Conservation (phyloP, 495 filamentous ascomycete genomes). For the Annulohypoxylon maeteangense region DNA sequence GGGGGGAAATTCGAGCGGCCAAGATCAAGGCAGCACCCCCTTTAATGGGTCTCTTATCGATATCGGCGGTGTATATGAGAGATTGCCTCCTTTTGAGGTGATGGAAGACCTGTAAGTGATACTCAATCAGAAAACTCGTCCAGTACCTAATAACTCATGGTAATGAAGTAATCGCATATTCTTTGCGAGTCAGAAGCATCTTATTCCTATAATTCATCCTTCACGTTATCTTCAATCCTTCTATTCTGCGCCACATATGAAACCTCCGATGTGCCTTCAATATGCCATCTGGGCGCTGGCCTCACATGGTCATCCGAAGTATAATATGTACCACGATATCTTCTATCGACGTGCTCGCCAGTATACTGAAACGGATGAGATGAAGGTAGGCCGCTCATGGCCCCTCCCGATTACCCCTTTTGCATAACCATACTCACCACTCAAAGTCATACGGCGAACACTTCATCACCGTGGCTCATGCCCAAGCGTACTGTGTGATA, state of each 20-base stretch:
- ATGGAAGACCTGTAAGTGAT: constrained; percentile 61
- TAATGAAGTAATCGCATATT: constrained; percentile 52
- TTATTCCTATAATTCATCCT: constrained; percentile 56
- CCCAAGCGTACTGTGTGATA: constrained; percentile 59
- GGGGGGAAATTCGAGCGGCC: constrained; percentile 12
- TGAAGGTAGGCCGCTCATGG: constrained; percentile 49
- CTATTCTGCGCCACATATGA: constrained; percentile 56
- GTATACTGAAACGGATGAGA: constrained; percentile 60
- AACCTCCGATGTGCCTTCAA: constrained; percentile 61
- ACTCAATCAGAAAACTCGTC: neutral
- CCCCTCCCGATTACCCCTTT: neutral
- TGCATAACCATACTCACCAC: constrained; percentile 6
- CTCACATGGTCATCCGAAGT: constrained; percentile 52
- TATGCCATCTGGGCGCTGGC: constrained; percentile 61
- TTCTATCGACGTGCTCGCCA: constrained; percentile 61
- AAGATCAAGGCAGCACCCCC: constrained; percentile 17
- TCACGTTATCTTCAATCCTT: constrained; percentile 54
- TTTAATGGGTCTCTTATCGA: constrained; percentile 48
- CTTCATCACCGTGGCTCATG: constrained; percentile 58
- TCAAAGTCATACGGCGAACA: constrained; percentile 55
- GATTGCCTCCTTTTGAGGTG: constrained; percentile 56
- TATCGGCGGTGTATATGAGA: constrained; percentile 56
- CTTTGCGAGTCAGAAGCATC: constrained; percentile 51
- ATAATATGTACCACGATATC: constrained; percentile 53
- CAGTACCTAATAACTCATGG: constrained; percentile 4